Conservation (phyloP, 2,329 filamentous ascomycete species). For the Microdochium bolleyi region DNA sequence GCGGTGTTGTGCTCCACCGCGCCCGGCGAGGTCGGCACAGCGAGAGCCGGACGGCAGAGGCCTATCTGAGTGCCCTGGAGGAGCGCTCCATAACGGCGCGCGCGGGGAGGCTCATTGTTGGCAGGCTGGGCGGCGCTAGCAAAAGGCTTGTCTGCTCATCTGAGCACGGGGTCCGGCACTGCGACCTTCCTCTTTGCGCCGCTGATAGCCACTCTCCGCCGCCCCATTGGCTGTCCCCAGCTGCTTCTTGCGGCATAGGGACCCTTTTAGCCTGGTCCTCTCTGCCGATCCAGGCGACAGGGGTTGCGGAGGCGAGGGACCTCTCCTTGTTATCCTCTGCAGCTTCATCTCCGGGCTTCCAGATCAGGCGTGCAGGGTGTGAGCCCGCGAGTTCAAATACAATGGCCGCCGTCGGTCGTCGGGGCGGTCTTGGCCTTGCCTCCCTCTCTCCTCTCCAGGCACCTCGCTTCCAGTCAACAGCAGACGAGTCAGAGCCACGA, state of each 20-base stretch:
- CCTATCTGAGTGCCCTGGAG: no score
- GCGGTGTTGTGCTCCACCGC: no score
- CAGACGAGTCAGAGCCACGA: background rate
- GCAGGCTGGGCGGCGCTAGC: background rate
- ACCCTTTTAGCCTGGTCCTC: background rate
- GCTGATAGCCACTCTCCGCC: background rate
- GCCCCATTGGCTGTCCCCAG: background rate
- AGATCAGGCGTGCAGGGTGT: background rate
- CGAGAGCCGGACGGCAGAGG: no score
- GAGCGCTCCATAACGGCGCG: no score
- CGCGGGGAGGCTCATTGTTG: background rate
- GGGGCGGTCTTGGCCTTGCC: background rate
- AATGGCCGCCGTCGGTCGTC: background rate
- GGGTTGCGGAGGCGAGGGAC: background rate
- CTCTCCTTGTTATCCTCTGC: background rate
- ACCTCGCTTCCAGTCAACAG: background rate
- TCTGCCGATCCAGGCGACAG: background rate
- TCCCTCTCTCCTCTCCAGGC: background rate
- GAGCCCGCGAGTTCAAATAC: background rate
- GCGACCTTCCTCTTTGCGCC: background rate
- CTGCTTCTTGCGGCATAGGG: background rate
- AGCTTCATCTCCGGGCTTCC: background rate
- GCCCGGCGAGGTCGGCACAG: no score
- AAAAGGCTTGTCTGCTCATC: background rate
- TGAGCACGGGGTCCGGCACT: background rate